A percentile compares a stretch with the other conserved stretches of the same genome.
phyloP scores from a whole-genome alignment of 768 basidiomycete species.

The Kwoniella sp. region DNA sequence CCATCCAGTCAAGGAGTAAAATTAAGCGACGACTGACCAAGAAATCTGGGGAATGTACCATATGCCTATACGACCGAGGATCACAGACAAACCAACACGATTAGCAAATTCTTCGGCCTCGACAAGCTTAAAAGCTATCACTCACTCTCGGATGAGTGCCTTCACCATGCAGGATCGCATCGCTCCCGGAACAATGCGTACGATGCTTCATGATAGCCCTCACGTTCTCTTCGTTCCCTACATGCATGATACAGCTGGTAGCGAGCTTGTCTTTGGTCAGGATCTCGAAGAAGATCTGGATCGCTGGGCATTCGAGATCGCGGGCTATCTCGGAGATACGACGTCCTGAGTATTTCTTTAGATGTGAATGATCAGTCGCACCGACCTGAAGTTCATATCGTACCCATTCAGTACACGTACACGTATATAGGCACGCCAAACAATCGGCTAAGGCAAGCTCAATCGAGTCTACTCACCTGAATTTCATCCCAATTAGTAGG shows the following conservation, averaged over 20 bases:
- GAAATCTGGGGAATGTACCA: constrained; percentile 47
- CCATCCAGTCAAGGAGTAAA: background rate
- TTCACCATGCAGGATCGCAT: constrained; percentile 49
- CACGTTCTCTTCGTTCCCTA: constrained; percentile 54
- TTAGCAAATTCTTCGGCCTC: background rate
- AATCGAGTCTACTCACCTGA: constrained; percentile 35
- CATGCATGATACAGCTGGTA: constrained; percentile 51
- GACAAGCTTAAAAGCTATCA: background rate
- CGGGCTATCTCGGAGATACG: constrained; percentile 34
- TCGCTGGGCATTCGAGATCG: constrained; percentile 10
- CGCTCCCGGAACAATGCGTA: constrained; percentile 49
- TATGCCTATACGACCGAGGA: constrained; percentile 30
- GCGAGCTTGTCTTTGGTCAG: constrained; percentile 45
- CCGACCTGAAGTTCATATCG: constrained; percentile 36
- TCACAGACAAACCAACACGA: constrained; percentile 1
- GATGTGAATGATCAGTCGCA: constrained; percentile 29
- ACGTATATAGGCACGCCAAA: too few relatives aligned
- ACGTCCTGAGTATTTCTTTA: constrained; percentile 28
- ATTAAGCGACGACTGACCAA: constrained; percentile 21
- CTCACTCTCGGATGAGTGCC: constrained; percentile 44
- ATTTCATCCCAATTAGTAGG: constrained; percentile 50
- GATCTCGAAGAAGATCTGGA: constrained; percentile 48
- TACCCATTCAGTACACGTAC: too few relatives aligned
- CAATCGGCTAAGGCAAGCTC: background rate
- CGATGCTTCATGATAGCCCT: constrained; percentile 46